Evolutionary conservation across 176 grass and related monocot species (phyloP).

Genomic region (Secale cereale): DNA sequence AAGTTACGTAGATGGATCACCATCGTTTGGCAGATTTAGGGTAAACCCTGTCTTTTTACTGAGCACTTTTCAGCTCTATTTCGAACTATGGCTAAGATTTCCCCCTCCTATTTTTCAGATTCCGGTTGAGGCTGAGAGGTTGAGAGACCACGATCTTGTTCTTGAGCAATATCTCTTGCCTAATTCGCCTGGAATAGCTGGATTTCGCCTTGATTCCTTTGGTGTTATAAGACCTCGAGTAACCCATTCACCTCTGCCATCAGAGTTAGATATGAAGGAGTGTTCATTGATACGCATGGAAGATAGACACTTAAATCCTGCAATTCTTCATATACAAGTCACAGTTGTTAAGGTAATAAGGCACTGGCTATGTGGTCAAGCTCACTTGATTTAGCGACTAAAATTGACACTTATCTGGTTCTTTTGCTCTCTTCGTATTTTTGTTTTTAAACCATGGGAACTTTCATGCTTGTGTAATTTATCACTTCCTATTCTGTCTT

Average conservation of each 20-base stretch:
- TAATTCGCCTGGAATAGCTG: slow-evolving; percentile 77
- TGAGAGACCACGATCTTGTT: slow-evolving; percentile 82
- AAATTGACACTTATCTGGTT: slow-evolving; percentile 15
- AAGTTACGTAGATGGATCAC: slow-evolving; percentile 70
- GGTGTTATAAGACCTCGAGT: slow-evolving; percentile 71
- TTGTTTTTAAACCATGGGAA: slow-evolving; percentile 12
- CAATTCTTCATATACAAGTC: slow-evolving; percentile 84
- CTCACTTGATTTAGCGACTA: slow-evolving; percentile 10
- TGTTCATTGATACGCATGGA: slow-evolving; percentile 68
- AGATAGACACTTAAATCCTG: slow-evolving; percentile 65
- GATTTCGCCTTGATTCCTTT: slow-evolving; percentile 93
- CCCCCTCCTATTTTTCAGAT: slow-evolving; percentile 51
- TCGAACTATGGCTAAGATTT: slow-evolving; percentile 27
- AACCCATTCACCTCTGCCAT: slow-evolving; percentile 73
- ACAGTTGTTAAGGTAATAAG: slow-evolving; percentile 78
- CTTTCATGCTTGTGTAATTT: not conserved
- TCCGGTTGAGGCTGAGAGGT: slow-evolving; percentile 73
- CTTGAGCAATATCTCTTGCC: slow-evolving; percentile 86
- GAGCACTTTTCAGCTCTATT: slow-evolving; percentile 16
- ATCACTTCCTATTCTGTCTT: not conserved
- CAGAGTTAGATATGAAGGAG: slow-evolving; percentile 39
- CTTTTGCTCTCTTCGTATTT: not conserved
- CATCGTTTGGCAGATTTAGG: slow-evolving; percentile 75
- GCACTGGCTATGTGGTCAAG: not conserved
- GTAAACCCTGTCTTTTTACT: slow-evolving; percentile 43